A percentile compares a stretch with the other conserved stretches of the same genome.
Conservation (phyloP, 805 yeast genomes). For the Sungouiozyma ichnusensis region DNA sequence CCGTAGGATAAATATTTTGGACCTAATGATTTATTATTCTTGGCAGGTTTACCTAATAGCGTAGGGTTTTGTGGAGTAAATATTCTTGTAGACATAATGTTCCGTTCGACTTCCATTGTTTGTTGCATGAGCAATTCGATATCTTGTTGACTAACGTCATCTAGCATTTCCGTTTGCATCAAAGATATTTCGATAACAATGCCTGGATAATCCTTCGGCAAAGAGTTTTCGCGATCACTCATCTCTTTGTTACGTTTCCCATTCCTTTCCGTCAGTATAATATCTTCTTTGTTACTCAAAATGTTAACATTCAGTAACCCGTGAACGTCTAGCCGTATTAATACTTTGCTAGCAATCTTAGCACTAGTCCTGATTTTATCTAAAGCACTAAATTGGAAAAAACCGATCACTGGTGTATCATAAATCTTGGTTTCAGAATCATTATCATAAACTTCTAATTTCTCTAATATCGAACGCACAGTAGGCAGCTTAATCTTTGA, state of each 20-base stretch:
- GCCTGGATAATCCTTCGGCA: conserved; percentile 32
- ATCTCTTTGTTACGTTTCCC: conserved; percentile 9
- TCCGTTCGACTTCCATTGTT: conserved; percentile 5
- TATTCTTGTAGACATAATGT: neutral
- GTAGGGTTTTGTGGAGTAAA: neutral
- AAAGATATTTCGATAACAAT: conserved; percentile 33
- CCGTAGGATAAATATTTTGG: neutral
- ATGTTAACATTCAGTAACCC: conserved; percentile 41
- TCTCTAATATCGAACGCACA: conserved; percentile 51
- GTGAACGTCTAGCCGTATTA: conserved; percentile 43
- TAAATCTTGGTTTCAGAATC: conserved; percentile 12
- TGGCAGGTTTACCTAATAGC: neutral
- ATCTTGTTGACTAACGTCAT: conserved; percentile 16
- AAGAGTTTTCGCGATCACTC: conserved; percentile 1
- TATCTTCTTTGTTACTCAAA: conserved; percentile 30
- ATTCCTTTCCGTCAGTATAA: conserved; percentile 17
- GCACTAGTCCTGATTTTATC: conserved; percentile 40
- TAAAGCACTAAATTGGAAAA: conserved; percentile 41
- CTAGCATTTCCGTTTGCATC: conserved; percentile 26
- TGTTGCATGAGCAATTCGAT: conserved; percentile 20
- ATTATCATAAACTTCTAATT: conserved; percentile 33
- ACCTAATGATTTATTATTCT: neutral
- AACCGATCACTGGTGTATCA: conserved; percentile 26
- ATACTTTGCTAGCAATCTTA: conserved; percentile 40
- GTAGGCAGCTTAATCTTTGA: conserved; percentile 59